Evolutionary conservation across 495 filamentous ascomycete genomes (phyloP).

Genomic region (Penicillium parvum): DNA sequence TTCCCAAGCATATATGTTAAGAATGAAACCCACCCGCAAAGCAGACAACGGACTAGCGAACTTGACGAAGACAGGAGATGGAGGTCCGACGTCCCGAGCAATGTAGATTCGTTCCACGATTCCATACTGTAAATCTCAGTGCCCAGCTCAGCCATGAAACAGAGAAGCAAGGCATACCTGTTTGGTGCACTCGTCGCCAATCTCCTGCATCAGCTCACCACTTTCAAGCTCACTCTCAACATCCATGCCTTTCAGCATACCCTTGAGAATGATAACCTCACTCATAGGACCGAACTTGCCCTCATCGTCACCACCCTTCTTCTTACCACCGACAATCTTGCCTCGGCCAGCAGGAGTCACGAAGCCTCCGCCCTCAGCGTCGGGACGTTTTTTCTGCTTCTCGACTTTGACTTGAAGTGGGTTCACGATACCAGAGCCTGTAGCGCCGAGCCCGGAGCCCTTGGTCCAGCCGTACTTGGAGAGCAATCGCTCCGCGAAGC

Average conservation of each 20-base stretch:
- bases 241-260: slow-evolving; percentile 81
- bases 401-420: slow-evolving; percentile 78
- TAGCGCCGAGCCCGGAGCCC: slow-evolving; percentile 80
- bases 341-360: slow-evolving; percentile 63
- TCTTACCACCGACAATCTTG: slow-evolving; percentile 70
- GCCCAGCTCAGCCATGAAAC: slow-evolving; percentile 4
- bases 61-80: slow-evolving; percentile 78
- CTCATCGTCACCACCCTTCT: slow-evolving; percentile 43
- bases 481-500: slow-evolving; percentile 82
- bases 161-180: slow-evolving; percentile 47
- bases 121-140: slow-evolving; percentile 58
- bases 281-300: slow-evolving; percentile 71
- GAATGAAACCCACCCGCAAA: slow-evolving; percentile 57
- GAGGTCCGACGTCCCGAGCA: slow-evolving; percentile 46
- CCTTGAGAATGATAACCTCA: slow-evolving; percentile 69
- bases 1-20: neutral
- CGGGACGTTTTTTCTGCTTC: slow-evolving; percentile 72
- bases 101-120: slow-evolving; percentile 80
- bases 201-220: slow-evolving; percentile 81
- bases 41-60: slow-evolving; percentile 79
- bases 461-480: slow-evolving; percentile 89
- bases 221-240: slow-evolving; percentile 62
- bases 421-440: slow-evolving; percentile 72
- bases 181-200: slow-evolving; percentile 84
- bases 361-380: slow-evolving; percentile 77